Percentiles rank a stretch among this genome's conserved stretches.
phyloP scores from a whole-genome alignment of 2,329 filamentous ascomycete genomes.

The Penicillium sp. region DNA sequence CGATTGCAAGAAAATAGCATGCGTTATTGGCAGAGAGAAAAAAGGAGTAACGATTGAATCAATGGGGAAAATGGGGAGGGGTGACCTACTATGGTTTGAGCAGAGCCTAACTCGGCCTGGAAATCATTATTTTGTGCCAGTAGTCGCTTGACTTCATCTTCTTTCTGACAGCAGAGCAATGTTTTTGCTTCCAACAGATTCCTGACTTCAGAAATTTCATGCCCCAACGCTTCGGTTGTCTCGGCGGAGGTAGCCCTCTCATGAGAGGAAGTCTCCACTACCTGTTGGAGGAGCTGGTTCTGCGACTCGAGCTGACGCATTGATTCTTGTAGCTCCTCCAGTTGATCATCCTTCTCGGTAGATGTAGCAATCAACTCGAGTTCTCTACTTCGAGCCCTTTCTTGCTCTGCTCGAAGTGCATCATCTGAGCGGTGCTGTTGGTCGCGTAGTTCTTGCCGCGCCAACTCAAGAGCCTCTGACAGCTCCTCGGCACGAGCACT shows the following conservation, averaged over 20 bases:
- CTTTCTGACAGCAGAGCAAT: constrained; percentile 31
- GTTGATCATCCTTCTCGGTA: constrained; percentile 53
- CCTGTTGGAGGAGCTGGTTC: constrained; percentile 29
- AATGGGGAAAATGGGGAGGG: neutral
- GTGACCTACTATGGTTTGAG: constrained; percentile 34
- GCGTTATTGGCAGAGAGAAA: neutral
- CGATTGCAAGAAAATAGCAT: neutral
- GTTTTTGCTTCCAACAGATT: constrained; percentile 31
- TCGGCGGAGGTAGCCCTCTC: constrained; percentile 34
- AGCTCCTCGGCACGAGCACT: constrained; percentile 48
- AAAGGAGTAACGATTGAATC: too few relatives aligned
- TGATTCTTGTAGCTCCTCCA: constrained; percentile 51
- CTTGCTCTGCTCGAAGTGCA: constrained; percentile 32
- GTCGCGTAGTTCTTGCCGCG: constrained; percentile 47
- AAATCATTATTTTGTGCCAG: constrained; percentile 30
- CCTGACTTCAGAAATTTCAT: constrained; percentile 34
- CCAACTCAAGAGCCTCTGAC: constrained; percentile 37
- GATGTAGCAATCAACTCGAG: constrained; percentile 51
- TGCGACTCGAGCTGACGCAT: constrained; percentile 34
- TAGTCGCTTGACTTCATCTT: constrained; percentile 35
- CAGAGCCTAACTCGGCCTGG: constrained; percentile 22
- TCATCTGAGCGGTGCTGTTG: constrained; percentile 43
- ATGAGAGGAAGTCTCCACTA: constrained; percentile 32
- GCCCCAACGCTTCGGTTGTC: constrained; percentile 30
- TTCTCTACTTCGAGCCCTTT: constrained; percentile 46